These are phyloP conservation scores for Gnomoniopsis sp. DNA, from an alignment of 2,329 filamentous ascomycete genomes.

Conservation along the genomic window DNA sequence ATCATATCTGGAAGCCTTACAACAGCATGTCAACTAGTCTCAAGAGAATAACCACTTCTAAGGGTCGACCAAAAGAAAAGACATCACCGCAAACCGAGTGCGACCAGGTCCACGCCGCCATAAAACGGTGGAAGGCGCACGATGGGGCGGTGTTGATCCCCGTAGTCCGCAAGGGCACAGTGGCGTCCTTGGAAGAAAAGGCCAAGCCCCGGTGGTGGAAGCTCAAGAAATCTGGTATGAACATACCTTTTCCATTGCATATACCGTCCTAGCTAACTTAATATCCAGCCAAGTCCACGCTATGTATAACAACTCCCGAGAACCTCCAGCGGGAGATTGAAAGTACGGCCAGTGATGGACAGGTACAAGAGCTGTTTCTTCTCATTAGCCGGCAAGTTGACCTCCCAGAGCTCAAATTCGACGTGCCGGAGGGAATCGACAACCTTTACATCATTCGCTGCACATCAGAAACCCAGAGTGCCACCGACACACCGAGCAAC, in stretches of 20 bases:
- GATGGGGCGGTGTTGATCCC: constrained; percentile 15
- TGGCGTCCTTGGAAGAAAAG: constrained; percentile 2
- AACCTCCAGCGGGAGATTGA: constrained; percentile 14
- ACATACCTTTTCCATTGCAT: too few species aligned
- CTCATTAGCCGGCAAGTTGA: constrained; percentile 16
- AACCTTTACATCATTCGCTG: constrained; percentile 18
- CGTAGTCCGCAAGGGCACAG: constrained; percentile 8
- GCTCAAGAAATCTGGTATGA: constrained; percentile 11
- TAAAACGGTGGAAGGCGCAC: constrained; percentile 17
- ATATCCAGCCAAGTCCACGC: constrained; percentile 12
- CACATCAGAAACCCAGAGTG: constrained; percentile 3
- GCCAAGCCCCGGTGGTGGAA: constrained; percentile 18
- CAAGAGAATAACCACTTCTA: constrained; percentile 1
- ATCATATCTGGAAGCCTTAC: neutral
- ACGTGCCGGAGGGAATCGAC: constrained; percentile 12
- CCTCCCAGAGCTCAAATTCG: constrained; percentile 10
- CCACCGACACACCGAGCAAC: constrained; percentile 2
- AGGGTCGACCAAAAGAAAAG: neutral
- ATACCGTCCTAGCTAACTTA: neutral
- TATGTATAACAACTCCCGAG: constrained; percentile 15
- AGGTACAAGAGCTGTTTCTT: constrained; percentile 18
- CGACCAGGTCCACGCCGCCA: constrained; percentile 15
- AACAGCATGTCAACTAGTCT: constrained; percentile 1
- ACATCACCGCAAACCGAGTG: constrained; percentile 13
- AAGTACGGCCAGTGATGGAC: constrained; percentile 10